Evolutionary conservation across 208 protist species (phyloP).

Genomic region (Spironucleus salmonicida): DNA sequence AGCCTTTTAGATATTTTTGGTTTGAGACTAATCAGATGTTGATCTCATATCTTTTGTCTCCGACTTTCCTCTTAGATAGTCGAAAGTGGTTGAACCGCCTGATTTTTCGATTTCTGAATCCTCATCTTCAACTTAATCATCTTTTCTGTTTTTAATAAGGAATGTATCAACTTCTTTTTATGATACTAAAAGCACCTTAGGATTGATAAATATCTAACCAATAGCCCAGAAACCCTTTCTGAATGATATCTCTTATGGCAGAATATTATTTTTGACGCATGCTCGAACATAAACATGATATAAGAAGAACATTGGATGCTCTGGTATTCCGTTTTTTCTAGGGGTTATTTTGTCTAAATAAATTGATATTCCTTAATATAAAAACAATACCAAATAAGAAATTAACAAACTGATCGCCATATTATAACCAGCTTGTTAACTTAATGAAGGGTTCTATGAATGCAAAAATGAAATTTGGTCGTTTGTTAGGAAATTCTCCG

Average conservation of each 20-base stretch:
- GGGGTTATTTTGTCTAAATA: conserved; percentile 47
- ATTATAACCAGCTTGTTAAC: not conserved
- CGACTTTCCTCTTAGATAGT: not conserved
- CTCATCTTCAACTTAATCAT: not conserved
- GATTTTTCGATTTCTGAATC: not conserved
- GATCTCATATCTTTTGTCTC: not conserved
- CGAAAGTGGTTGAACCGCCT: not conserved
- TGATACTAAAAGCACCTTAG: not conserved
- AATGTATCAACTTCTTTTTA: not conserved
- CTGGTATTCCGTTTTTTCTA: conserved; percentile 31
- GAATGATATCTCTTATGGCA: not conserved
- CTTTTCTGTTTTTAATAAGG: not conserved
- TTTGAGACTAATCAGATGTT: not conserved
- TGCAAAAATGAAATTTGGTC: not conserved
- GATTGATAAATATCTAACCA: not conserved
- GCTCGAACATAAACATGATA: not conserved
- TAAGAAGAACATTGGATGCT: conserved; percentile 27
- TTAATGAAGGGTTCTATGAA: not conserved
- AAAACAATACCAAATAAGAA: conserved; percentile 39
- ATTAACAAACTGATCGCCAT: not conserved
- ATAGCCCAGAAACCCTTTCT: not conserved
- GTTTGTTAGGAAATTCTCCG: not conserved
- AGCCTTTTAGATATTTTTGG: not conserved
- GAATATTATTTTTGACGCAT: not conserved
- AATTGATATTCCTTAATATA: conserved; percentile 43